These are phyloP conservation scores for Clarireedia monteithiana DNA, from an alignment of 2,329 filamentous ascomycete genomes.

Conservation along the genomic window DNA sequence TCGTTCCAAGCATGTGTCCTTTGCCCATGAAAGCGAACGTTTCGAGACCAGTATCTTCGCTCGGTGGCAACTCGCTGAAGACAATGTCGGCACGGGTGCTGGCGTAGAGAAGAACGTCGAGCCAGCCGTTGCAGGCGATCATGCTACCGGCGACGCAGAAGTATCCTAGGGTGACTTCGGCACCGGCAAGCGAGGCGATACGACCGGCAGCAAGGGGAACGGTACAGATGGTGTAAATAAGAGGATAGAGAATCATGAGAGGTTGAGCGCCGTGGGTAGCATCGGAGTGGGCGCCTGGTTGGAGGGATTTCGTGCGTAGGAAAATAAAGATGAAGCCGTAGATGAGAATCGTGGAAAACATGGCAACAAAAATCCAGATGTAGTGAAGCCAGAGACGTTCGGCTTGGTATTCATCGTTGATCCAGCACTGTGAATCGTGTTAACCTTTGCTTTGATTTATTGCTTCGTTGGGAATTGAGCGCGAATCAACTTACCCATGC, in stretches of 20 bases:
- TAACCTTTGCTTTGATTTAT: too few species aligned
- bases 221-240: constrained; percentile 64
- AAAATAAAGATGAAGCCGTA: constrained; percentile 33
- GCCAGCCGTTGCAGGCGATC: constrained; percentile 48
- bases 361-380: constrained; percentile 51
- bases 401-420: constrained; percentile 44
- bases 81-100: constrained; percentile 46
- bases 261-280: constrained; percentile 19
- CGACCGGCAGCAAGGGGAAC: constrained; percentile 57
- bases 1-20: constrained; percentile 12
- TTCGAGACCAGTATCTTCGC: constrained; percentile 40
- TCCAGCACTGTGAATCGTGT: constrained; percentile 46
- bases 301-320: constrained; percentile 11
- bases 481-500: constrained; percentile 44
- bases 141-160: constrained; percentile 53
- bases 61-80: constrained; percentile 36
- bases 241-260: constrained; percentile 59
- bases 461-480: background rate
- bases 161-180: constrained; percentile 42
- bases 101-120: constrained; percentile 47
- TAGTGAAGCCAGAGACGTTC: constrained; percentile 56
- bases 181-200: constrained; percentile 53
- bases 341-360: constrained; percentile 41
- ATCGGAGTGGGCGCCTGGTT: background rate
- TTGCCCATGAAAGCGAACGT: constrained; percentile 37